Conservation (phyloP, 108 stramenopile species). For the Mayamaea pseudoterrestris region DNA sequence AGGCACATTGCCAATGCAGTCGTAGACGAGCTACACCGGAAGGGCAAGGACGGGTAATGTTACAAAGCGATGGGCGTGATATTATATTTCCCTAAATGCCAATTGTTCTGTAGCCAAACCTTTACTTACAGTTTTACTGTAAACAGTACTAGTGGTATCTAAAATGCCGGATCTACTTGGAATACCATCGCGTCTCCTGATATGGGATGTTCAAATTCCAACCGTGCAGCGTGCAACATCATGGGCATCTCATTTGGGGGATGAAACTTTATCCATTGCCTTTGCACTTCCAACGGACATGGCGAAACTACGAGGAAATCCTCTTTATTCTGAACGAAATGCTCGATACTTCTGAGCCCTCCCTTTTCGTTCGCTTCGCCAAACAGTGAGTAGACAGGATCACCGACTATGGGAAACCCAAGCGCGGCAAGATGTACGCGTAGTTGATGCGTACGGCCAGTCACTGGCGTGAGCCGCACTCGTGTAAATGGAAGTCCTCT, state of each 20-base stretch:
- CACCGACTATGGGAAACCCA: slow-evolving; percentile 80
- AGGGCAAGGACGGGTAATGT: no score
- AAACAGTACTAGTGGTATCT: neutral
- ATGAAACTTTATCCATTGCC: no score
- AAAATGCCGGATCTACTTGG: slow-evolving; percentile 41
- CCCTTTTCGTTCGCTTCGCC: slow-evolving; percentile 57
- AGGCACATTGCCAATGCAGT: slow-evolving; percentile 46
- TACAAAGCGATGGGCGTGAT: no score
- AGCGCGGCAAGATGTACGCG: slow-evolving; percentile 77
- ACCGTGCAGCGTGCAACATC: slow-evolving; percentile 59
- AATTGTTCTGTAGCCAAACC: no score
- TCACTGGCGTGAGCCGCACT: slow-evolving; percentile 35
- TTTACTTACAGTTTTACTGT: neutral
- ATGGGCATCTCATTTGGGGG: slow-evolving; percentile 30
- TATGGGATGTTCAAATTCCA: slow-evolving; percentile 52
- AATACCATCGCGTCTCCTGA: slow-evolving; percentile 37
- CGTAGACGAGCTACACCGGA: slow-evolving; percentile 20
- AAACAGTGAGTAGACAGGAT: slow-evolving; percentile 60
- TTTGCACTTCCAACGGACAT: slow-evolving; percentile 32
- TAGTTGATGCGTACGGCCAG: slow-evolving; percentile 81
- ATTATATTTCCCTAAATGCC: no score
- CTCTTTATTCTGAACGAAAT: neutral
- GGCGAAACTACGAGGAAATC: no score
- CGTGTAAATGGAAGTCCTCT: slow-evolving; percentile 42
- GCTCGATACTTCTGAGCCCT: neutral